Conservation (phyloP, 2,329 filamentous ascomycete species). For the Hypoxylon sp. region DNA sequence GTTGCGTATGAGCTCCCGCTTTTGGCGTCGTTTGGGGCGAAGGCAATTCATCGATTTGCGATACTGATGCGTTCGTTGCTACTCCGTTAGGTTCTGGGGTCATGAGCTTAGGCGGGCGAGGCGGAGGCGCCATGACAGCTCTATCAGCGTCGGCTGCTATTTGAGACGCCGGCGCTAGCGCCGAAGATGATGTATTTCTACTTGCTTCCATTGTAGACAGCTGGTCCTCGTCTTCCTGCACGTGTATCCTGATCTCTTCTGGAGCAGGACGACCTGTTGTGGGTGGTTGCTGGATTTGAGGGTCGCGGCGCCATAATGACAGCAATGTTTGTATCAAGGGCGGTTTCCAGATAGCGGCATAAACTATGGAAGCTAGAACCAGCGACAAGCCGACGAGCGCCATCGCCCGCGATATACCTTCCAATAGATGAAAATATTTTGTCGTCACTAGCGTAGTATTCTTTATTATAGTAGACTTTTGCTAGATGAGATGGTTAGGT, state of each 20-base stretch:
- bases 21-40: slow-evolving; percentile 67
- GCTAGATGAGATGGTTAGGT: slow-evolving; percentile 8
- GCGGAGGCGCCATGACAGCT: slow-evolving; percentile 59
- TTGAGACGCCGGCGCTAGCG: slow-evolving; percentile 42
- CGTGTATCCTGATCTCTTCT: slow-evolving; percentile 14
- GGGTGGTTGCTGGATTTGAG: slow-evolving; percentile 50
- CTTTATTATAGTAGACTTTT: slow-evolving; percentile 5
- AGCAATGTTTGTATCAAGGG: slow-evolving; percentile 63
- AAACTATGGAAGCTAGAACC: slow-evolving; percentile 72
- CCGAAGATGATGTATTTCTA: slow-evolving; percentile 25
- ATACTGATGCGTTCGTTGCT: slow-evolving; percentile 16
- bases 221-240: slow-evolving; percentile 22
- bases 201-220: background rate
- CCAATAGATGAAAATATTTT: background rate
- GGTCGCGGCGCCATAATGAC: slow-evolving; percentile 52
- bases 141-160: slow-evolving; percentile 52
- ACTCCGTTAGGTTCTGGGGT: slow-evolving; percentile 31
- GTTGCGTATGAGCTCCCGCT: slow-evolving; percentile 55
- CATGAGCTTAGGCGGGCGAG: slow-evolving; percentile 44
- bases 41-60: slow-evolving; percentile 24
- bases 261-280: slow-evolving; percentile 36
- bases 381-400: slow-evolving; percentile 73
- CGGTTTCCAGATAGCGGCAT: slow-evolving; percentile 68
- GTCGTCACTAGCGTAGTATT: slow-evolving; percentile 9
- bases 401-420: slow-evolving; percentile 58